Base-by-base conservation (phyloP, 2,329 filamentous ascomycete species). In the Cladobotryum mycophilum region DNA sequence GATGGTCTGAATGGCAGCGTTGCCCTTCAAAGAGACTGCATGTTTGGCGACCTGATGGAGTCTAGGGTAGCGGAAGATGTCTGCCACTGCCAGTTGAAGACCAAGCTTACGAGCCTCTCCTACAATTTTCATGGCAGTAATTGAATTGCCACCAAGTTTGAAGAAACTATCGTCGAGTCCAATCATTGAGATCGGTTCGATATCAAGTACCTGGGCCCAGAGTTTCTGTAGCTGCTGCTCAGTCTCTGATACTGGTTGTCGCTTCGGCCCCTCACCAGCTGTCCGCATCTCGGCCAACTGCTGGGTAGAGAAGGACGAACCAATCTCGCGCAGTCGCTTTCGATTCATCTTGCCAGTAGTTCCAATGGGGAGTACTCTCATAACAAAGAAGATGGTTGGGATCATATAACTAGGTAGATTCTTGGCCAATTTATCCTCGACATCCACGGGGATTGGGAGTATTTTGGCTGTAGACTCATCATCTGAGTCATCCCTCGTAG, bases 121-220 rank as follows among this genome's bases (percentile, higher is more conserved):
- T 3, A 54, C 74, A 4, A 79, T 55, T 52, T 70, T 72, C 69
- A 78, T 80, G 1, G 74, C 74, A 1, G 65, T 55, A 3, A 78
- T 67, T 1, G 74, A 76, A 55, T 76, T 72, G 22, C 75, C 75
- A 6, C 75, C 75, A 0, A 75, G 64, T 0, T 64, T 64, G 64
- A 78, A 76, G 58, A 78, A 78, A 59, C 70, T 74, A 54, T 76
- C 70, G 4, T 72, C 67, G 2, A 66, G 53, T 4, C 67, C 66
- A 22, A 75, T 70, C 7, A 60, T 53, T 4, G 25, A 8, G 6
- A 66, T 57, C n/a, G 63, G 52, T 3, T 60, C 55, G 4, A 70
- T 54, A 4, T 58, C 56, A 6, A 75, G 61, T 0, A 71, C 58
- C 2, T 62, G 56, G 6, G 60, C 59, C 70, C 72, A 75, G 18